Conservation (phyloP, 805 yeast species). For the Pichia manshurica region DNA sequence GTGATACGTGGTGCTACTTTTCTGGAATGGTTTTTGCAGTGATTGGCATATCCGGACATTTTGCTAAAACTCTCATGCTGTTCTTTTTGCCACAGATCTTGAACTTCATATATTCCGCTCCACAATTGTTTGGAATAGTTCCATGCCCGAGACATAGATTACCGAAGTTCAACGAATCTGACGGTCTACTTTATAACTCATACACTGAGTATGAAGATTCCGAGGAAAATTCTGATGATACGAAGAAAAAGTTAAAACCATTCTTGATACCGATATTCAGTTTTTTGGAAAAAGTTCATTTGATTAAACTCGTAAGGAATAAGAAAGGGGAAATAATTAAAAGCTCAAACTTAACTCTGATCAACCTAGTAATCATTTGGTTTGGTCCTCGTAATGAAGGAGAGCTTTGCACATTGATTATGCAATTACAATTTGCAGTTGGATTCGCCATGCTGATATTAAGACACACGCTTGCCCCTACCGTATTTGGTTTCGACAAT, state of each 20-base stretch:
- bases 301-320: conserved; percentile 40
- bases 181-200: conserved; percentile 75
- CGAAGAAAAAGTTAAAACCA: conserved; percentile 22
- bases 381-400: conserved; percentile 90
- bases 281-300: conserved; percentile 41
- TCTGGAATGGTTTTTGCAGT: conserved; percentile 99
- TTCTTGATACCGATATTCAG: conserved; percentile 34
- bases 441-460: conserved; percentile 63
- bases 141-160: conserved; percentile 95
- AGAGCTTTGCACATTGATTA: conserved; percentile 52
- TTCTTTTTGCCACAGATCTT: conserved; percentile 87
- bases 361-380: conserved; percentile 78
- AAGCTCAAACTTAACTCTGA: conserved; percentile 80
- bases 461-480: conserved; percentile 80
- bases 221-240: conserved; percentile 26
- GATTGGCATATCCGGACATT: conserved; percentile 93
- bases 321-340: conserved; percentile 28
- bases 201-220: conserved; percentile 36
- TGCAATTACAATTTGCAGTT: conserved; percentile 55
- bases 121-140: conserved; percentile 79
- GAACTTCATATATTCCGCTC: conserved; percentile 86
- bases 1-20: conserved; percentile 96
- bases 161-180: conserved; percentile 65
- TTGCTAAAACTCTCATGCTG: conserved; percentile 82
- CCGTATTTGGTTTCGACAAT: conserved; percentile 88